Base-by-base conservation (phyloP, 139 green algal species). In the Asterochloris sp. region DNA sequence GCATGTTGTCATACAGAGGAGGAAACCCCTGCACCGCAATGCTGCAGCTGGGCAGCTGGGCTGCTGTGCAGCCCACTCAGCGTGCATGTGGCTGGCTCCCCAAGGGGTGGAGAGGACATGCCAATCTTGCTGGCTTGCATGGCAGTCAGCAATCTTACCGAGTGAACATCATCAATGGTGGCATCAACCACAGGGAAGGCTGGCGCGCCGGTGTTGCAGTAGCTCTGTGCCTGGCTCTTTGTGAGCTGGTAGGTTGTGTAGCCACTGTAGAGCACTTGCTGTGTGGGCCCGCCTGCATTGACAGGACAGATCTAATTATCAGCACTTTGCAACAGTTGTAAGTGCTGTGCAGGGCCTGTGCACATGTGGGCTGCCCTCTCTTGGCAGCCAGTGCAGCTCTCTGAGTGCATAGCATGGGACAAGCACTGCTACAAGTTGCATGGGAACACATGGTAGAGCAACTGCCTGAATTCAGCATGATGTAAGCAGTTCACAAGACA, bases 151-250 rank as follows among this genome's bases (percentile, higher is more conserved):
- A 54, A 63, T 24, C 16, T 26, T 19, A 81, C 77, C 17, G 60
- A 27, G 28, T 84, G 81, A 21, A 62, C 62, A 47, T 13, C 29
- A 10, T 68, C 62, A 26, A 84, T 84, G 62, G 81, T 84, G 16
- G 61, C 38, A 16, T 84, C 81, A 9, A 78, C 73, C 11, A 84
- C 64, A 11, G 73, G 73, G 54, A 80, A 78, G 15, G 62, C 67
- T 24, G 81, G 81, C 15, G 73, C 11, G 26, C 81, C 81, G 23
- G 26, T 84, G 10, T 47, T 62, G 73, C 81, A 84, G 73, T 69
- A 78, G 47, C 62, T 76, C 67, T 83, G 66, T 24, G 67, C 67
- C 11, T 66, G 62, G 17, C 62, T 76, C 19, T 74, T 82, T 27
- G 78, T 82, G 17, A 82, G 61, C 63, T 63, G 61, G 14, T 74